Base-by-base conservation (phyloP, 2,329 filamentous ascomycete genomes). In the Ophiostoma tasmaniense region DNA sequence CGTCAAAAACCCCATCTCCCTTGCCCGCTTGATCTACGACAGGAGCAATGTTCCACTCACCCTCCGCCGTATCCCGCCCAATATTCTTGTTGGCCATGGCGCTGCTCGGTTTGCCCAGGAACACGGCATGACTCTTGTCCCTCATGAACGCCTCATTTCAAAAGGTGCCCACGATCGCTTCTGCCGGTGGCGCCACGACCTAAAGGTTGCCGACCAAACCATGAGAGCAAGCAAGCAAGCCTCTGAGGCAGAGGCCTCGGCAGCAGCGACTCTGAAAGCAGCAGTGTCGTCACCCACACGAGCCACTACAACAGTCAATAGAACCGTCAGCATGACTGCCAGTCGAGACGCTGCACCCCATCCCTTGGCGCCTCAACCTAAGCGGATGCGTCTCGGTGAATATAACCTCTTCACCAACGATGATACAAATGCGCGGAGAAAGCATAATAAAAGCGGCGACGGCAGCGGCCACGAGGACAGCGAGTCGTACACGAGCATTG, bases 1-100 rank as follows among this genome's bases (percentile, higher is more conserved):
- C 75, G 88, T 99, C 76, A 93, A 90, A 74, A 99, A 99, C 74
- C 95, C 95, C 0, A 93, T 99, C 50, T 90, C 89, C 8, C 83
- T 97, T 7, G 95, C 95, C 67, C 91, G 94, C 64, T 78, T 91
- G 50, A 87, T 99, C 33, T 87, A 97, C 28, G 90, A 97, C 69
- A 85, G 86, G 70, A 91, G 92, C 69, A 90, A 86, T 66, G 84
- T 88, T 70, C 87, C 90, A 0, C 80, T 98, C n/a, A 91, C 92
- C 8, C 85, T 98, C 66, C 88, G 91, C 68, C 89, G 95, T 69
- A 93, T 99, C 3, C 93, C 96, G 10, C 95, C 95, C 11, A 98
- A 97, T 74, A 87, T 97, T 30, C 85, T 99, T 1, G 91, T 96
- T 13, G 92, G 92, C 42, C 84, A 91, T 73, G 95, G 95, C 13